Evolutionary conservation across 164 flowering plant genomes (phyloP).

Genomic region (Stephania yunnanensis): DNA sequence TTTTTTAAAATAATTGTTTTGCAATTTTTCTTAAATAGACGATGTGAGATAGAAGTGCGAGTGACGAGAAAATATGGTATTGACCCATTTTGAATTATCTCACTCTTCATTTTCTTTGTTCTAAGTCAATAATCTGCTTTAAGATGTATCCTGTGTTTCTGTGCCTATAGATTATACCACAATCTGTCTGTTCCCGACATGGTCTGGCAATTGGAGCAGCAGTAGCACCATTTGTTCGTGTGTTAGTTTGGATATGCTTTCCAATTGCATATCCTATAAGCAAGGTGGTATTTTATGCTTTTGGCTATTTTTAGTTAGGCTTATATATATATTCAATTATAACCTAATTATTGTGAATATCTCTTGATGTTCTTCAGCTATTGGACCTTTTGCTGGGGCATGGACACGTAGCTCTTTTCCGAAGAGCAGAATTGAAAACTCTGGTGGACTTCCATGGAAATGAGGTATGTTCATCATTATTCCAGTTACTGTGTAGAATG

Average conservation of each 20-base stretch:
- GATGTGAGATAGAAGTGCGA: not conserved
- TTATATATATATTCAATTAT: not conserved
- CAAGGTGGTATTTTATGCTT: conserved; percentile 51
- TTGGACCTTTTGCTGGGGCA: conserved; percentile 74
- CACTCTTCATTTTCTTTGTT: not conserved
- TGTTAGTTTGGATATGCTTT: conserved; percentile 93
- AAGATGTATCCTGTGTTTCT: not conserved
- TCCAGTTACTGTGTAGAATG: not conserved
- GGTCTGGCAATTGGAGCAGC: conserved; percentile 91
- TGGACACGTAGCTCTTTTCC: conserved; percentile 78
- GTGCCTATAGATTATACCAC: conserved; percentile 66
- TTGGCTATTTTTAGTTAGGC: not conserved
- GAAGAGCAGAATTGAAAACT: conserved; percentile 96
- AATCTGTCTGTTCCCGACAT: conserved; percentile 91
- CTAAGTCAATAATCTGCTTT: not conserved
- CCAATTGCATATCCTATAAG: conserved; percentile 97
- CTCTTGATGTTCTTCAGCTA: conserved; percentile 43
- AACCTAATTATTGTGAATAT: conserved; percentile 4
- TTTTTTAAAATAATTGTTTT: not conserved
- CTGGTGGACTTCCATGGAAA: conserved; percentile 92
- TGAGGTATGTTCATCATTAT: conserved; percentile 44
- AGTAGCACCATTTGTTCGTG: conserved; percentile 82
- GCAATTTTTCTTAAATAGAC: not conserved
- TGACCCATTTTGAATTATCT: not conserved
- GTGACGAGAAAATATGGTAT: not conserved